phyloP scores from a whole-genome alignment of 352 stramenopile genomes.

The Pythium folliculosum region DNA sequence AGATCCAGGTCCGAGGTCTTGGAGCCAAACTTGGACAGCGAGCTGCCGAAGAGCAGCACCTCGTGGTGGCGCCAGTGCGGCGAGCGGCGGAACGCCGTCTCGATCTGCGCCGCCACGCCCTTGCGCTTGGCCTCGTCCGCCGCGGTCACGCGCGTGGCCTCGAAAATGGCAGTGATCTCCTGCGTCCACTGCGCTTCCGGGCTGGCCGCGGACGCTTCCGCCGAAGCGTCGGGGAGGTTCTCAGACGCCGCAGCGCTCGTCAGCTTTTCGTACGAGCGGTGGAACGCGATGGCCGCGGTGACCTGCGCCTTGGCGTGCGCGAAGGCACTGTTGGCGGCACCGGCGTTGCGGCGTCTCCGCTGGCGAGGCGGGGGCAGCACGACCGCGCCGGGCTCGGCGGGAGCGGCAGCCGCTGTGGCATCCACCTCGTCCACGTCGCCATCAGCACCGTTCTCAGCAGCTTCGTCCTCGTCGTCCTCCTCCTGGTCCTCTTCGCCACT shows the following conservation, averaged over 20 bases:
- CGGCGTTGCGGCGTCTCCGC: conserved; percentile 3
- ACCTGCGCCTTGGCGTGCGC: conserved; percentile 34
- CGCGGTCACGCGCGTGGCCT: conserved; percentile 44
- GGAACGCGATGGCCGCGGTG: conserved; percentile 52
- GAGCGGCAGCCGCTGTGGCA: not conserved
- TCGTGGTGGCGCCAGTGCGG: conserved; percentile 19
- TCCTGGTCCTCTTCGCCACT: not conserved
- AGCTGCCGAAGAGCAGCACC: conserved; percentile 71
- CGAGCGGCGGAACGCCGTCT: conserved; percentile 15
- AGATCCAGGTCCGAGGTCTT: conserved; percentile 77
- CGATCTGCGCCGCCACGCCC: conserved; percentile 17
- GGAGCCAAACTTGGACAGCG: conserved; percentile 73
- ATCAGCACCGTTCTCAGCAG: not conserved
- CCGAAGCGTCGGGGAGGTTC: no score
- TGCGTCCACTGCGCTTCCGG: conserved; percentile 29
- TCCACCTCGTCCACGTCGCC: not conserved
- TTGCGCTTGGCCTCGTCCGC: conserved; percentile 46
- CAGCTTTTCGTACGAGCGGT: conserved; percentile 22
- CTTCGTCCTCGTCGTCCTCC: not conserved
- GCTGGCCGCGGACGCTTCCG: not conserved
- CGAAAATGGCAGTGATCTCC: conserved; percentile 42
- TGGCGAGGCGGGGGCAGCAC: conserved; percentile 3
- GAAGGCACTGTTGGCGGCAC: conserved; percentile 12
- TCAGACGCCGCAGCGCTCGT: not conserved
- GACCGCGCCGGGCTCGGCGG: not conserved